These are phyloP conservation scores for Aurifilum marmelostoma DNA, from an alignment of 2,329 filamentous ascomycete genomes.

Conservation along the genomic window DNA sequence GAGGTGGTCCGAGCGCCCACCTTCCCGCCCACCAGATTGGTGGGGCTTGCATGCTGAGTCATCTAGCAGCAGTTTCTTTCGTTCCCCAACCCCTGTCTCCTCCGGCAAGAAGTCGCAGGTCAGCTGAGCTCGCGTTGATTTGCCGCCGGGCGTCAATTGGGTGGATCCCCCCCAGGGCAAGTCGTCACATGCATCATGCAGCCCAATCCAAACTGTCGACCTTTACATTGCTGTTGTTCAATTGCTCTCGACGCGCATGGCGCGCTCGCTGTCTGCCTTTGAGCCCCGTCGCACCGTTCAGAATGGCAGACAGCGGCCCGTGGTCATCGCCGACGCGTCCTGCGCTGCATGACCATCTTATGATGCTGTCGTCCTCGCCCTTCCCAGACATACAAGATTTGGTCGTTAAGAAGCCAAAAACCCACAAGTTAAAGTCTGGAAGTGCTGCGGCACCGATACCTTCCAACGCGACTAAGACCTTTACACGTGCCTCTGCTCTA, in stretches of 20 bases:
- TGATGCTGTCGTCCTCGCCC: slow-evolving; percentile 55
- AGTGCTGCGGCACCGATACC: slow-evolving; percentile 44
- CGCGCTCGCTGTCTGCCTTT: slow-evolving; percentile 45
- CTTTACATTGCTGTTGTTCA: slow-evolving; percentile 28
- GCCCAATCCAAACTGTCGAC: not conserved
- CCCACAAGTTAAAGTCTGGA: slow-evolving; percentile 41
- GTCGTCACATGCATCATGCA: not conserved
- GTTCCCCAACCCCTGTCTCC: not conserved
- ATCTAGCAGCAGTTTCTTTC: not conserved
- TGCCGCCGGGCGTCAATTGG: slow-evolving; percentile 16
- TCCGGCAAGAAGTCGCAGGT: not conserved
- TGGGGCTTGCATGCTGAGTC: slow-evolving; percentile 9
- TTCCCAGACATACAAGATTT: slow-evolving; percentile 57
- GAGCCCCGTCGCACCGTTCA: slow-evolving; percentile 36
- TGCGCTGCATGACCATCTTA: slow-evolving; percentile 33
- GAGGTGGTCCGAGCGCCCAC: slow-evolving; percentile 26
- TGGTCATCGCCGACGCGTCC: slow-evolving; percentile 36
- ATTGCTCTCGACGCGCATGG: slow-evolving; percentile 49
- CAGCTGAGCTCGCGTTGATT: slow-evolving; percentile 22
- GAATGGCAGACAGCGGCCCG: slow-evolving; percentile 38
- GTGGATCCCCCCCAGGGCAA: not conserved
- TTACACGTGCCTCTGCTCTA: slow-evolving; percentile 47
- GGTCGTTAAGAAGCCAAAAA: slow-evolving; percentile 41
- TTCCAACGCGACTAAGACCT: slow-evolving; percentile 41
- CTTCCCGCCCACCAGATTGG: slow-evolving; percentile 19